These are phyloP conservation scores for Cytospora piceicola DNA, from an alignment of 2,329 filamentous ascomycete genomes.

Conservation along the genomic window DNA sequence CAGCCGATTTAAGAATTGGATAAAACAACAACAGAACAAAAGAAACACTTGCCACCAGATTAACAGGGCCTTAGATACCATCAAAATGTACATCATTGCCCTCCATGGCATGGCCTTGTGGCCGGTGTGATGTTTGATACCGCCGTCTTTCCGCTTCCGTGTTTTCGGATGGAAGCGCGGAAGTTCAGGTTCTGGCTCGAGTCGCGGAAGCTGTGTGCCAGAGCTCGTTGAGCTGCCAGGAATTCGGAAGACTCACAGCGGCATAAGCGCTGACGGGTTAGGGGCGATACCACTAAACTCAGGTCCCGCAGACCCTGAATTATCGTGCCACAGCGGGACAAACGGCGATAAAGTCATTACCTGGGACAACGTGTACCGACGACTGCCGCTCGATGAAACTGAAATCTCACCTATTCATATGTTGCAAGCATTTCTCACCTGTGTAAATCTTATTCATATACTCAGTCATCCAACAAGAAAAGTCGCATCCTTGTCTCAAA, in stretches of 20 bases:
- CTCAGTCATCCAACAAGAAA: background rate
- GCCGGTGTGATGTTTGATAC: constrained; percentile 11
- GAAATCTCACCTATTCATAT: background rate
- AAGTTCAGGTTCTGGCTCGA: constrained; percentile 14
- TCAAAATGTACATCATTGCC: constrained; percentile 10
- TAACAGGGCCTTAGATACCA: background rate
- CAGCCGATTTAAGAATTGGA: background rate
- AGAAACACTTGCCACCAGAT: background rate
- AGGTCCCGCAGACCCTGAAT: background rate
- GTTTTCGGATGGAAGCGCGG: constrained; percentile 28
- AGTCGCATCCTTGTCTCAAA: too few species aligned
- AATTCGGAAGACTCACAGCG: background rate
- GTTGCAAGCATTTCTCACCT: background rate
- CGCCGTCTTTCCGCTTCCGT: constrained; percentile 27
- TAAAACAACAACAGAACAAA: background rate
- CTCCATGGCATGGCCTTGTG: constrained; percentile 6
- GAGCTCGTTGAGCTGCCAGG: background rate
- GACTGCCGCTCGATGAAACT: background rate
- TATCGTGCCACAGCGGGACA: too few species aligned
- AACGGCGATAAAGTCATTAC: constrained; percentile 6
- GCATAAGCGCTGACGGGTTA: background rate
- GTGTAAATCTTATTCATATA: background rate
- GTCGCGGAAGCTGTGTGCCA: constrained; percentile 8
- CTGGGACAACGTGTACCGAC: background rate
- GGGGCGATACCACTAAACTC: background rate